phyloP scores from a whole-genome alignment of 2,329 filamentous ascomycete species.

The Colletotrichum caudatum region DNA sequence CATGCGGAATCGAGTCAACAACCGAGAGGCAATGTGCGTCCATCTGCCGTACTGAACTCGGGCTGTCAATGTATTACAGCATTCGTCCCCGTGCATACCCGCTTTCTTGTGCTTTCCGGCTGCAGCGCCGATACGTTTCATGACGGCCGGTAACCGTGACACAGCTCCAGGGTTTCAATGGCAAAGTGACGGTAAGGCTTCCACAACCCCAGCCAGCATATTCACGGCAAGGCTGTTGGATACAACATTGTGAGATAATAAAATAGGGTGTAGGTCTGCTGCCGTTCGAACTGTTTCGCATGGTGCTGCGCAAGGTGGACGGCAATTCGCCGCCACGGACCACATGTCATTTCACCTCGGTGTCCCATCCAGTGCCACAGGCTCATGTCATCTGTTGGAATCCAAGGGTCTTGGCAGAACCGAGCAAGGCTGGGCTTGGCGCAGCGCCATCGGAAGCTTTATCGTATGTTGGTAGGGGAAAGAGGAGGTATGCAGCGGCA shows the following conservation, averaged over 20 bases:
- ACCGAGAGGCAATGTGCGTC: neutral
- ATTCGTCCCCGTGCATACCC: neutral
- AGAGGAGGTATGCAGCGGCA: constrained; percentile 25
- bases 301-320: neutral
- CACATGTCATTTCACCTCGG: constrained; percentile 17
- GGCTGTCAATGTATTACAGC: neutral
- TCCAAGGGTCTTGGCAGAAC: constrained; percentile 25
- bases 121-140: neutral
- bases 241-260: neutral
- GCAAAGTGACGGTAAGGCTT: neutral
- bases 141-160: neutral
- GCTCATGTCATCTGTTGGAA: constrained; percentile 26
- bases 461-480: constrained; percentile 19
- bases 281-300: neutral
- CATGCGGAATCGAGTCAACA: neutral
- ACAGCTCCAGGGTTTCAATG: neutral
- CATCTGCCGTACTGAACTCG: neutral
- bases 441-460: constrained; percentile 25
- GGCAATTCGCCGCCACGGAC: neutral
- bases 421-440: constrained; percentile 17
- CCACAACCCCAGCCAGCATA: neutral
- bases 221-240: neutral
- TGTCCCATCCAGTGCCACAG: neutral
- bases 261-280: neutral
- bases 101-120: neutral